Conservation (phyloP, 495 filamentous ascomycete species). For the Amphirosellinia nigrospora region DNA sequence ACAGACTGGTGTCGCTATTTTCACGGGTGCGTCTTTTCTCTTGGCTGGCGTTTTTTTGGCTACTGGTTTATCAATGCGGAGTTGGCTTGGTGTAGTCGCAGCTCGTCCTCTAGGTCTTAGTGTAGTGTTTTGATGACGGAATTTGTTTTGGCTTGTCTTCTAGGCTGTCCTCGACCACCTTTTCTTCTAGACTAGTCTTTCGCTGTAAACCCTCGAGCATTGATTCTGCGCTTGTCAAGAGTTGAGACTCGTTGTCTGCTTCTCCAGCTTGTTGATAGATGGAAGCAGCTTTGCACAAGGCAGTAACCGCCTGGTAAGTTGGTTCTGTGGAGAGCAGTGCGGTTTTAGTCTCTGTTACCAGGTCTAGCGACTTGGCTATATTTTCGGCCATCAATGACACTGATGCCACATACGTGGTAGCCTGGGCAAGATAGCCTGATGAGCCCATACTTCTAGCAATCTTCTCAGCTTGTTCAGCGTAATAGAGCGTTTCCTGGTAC, state of each 20-base stretch:
- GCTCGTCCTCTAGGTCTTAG: constrained; percentile 30
- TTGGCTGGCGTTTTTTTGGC: constrained; percentile 38
- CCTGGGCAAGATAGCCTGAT: constrained; percentile 60
- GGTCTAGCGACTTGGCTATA: constrained; percentile 63
- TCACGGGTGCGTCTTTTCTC: constrained; percentile 21
- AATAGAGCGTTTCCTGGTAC: constrained; percentile 88
- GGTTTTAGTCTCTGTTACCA: constrained; percentile 58
- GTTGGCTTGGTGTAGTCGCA: constrained; percentile 34
- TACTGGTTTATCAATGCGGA: constrained; percentile 30
- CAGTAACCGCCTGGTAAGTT: constrained; percentile 54
- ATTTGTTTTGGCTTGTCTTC: constrained; percentile 56
- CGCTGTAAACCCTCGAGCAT: constrained; percentile 39
- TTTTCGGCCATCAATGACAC: constrained; percentile 69
- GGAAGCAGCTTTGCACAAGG: constrained; percentile 50
- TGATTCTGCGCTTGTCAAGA: constrained; percentile 48
- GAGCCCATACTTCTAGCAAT: constrained; percentile 73
- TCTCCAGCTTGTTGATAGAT: constrained; percentile 52
- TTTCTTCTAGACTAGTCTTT: not conserved
- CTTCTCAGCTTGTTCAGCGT: constrained; percentile 81
- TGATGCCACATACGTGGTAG: constrained; percentile 64
- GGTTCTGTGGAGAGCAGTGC: constrained; percentile 47
- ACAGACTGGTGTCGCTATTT: constrained; percentile 34
- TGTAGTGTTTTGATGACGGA: constrained; percentile 48
- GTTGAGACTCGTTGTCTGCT: constrained; percentile 41
- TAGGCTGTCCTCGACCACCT: constrained; percentile 32